phyloP scores from a whole-genome alignment of 768 basidiomycete species.

The Agaricus subrufescens region DNA sequence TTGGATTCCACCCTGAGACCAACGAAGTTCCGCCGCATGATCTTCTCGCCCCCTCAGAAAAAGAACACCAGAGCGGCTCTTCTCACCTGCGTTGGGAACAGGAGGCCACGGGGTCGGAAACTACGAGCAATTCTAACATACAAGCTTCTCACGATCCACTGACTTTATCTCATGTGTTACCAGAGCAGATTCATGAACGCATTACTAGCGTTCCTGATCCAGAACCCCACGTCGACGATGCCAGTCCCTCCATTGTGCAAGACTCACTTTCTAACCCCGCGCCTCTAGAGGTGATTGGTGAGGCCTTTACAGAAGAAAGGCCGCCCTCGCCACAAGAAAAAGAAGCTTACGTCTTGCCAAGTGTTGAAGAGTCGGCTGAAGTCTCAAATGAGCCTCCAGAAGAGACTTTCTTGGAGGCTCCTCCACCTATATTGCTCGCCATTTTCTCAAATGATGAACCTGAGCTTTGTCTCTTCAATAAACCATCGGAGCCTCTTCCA shows the following conservation, averaged over 20 bases:
- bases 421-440: constrained; percentile 61
- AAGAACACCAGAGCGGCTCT: neutral
- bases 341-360: neutral
- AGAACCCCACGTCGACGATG: neutral
- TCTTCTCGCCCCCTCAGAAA: neutral
- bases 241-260: neutral
- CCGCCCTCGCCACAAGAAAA: neutral
- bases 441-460: constrained; percentile 31
- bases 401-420: constrained; percentile 71
- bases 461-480: constrained; percentile 54
- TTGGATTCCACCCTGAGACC: neutral
- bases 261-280: neutral
- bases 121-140: neutral
- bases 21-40: neutral
- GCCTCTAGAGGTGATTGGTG: neutral
- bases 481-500: constrained; percentile 25
- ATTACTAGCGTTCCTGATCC: neutral
- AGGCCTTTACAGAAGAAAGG: neutral
- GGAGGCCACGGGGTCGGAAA: neutral
- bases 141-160: neutral
- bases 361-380: neutral
- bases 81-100: neutral
- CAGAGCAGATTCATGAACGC: neutral
- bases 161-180: neutral
- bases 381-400: constrained; percentile 49